Conservation (phyloP, 2,329 filamentous ascomycete species). For the Verticillium tricorpus region DNA sequence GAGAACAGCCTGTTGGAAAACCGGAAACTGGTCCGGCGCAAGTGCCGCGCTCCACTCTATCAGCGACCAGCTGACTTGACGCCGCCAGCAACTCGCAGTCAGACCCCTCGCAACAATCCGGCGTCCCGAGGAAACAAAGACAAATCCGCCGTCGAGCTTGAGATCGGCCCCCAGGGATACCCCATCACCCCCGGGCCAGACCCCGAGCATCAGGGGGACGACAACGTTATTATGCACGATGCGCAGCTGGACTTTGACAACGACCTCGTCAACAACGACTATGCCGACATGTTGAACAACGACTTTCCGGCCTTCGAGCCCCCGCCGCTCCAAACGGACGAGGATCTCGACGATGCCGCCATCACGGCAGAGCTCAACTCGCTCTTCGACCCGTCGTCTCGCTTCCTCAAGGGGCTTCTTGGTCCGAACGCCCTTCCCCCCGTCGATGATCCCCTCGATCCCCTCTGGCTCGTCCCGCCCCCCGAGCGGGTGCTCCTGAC, state of each 20-base stretch:
- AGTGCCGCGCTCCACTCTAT: neutral
- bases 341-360: neutral
- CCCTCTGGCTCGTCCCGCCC: neutral
- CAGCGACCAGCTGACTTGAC: neutral
- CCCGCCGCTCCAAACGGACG: neutral
- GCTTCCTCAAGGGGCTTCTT: conserved; percentile 7
- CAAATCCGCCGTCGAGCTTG: neutral
- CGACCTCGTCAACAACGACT: neutral
- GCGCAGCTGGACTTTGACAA: neutral
- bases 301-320: neutral
- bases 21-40: neutral
- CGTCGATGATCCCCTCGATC: neutral
- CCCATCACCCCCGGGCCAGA: neutral
- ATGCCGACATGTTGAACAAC: neutral
- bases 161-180: neutral
- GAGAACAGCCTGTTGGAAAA: neutral
- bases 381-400: conserved; percentile 1
- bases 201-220: neutral
- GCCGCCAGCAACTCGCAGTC: no score
- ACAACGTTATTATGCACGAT: neutral
- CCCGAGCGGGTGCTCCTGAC: conserved; percentile 5
- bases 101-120: no score
- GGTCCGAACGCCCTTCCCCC: neutral
- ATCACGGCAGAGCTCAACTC: neutral
- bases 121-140: neutral